Evolutionary conservation across 2,329 filamentous ascomycete species (phyloP).

Genomic region (Colletotrichum trifolii): DNA sequence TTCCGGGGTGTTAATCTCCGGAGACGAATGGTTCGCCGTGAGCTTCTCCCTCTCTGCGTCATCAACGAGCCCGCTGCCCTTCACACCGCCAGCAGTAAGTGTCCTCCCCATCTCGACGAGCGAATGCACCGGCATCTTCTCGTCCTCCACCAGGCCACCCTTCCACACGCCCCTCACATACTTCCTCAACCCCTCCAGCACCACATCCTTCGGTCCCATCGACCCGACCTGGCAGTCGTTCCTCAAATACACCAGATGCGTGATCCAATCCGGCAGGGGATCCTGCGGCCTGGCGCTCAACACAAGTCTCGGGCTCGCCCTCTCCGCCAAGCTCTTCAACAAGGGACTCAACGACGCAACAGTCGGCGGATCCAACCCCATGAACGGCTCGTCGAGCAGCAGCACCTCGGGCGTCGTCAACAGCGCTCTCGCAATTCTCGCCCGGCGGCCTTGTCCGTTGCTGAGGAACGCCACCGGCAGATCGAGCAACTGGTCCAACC

Average conservation of each 20-base stretch:
- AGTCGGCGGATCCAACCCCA: constrained; percentile 92
- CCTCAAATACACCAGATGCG: constrained; percentile 80
- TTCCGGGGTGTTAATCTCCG: constrained; percentile 15
- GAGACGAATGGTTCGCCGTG: constrained; percentile 9
- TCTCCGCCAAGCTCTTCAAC: constrained; percentile 74
- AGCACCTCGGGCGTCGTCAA: constrained; percentile 83
- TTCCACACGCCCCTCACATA: constrained; percentile 60
- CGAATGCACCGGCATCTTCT: constrained; percentile 58
- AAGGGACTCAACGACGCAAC: constrained; percentile 77
- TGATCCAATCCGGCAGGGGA: constrained; percentile 89
- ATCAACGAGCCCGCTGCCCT: constrained; percentile 50
- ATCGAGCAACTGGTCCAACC: constrained; percentile 74
- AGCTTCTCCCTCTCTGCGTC: constrained; percentile 37
- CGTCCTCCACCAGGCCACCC: constrained; percentile 57
- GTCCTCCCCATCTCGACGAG: constrained; percentile 62
- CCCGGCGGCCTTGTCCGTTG: constrained; percentile 90
- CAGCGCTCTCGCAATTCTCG: constrained; percentile 88
- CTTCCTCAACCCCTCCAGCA: constrained; percentile 64
- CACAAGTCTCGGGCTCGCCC: constrained; percentile 76
- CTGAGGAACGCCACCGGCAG: constrained; percentile 91
- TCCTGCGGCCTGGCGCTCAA: constrained; percentile 88
- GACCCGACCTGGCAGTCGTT: constrained; percentile 72
- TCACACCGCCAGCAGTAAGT: constrained; percentile 53
- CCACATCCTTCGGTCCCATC: constrained; percentile 72
- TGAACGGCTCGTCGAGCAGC: constrained; percentile 92